phyloP scores from a whole-genome alignment of 2,329 filamentous ascomycete genomes.

The Fusarium tupiense region DNA sequence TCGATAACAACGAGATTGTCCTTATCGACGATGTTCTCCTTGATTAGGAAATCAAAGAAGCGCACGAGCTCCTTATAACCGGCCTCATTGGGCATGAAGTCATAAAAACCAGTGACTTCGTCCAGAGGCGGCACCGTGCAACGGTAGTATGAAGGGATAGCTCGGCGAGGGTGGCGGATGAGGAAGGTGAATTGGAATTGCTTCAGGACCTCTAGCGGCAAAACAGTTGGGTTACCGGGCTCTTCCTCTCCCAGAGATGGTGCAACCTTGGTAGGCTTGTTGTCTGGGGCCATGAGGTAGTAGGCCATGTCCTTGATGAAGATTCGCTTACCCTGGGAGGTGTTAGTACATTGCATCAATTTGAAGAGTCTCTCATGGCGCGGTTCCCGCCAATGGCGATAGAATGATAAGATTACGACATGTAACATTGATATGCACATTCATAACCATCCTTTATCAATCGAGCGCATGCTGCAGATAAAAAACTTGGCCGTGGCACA shows the following conservation, averaged over 20 bases:
- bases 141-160: constrained; percentile 93
- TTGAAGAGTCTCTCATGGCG: background rate
- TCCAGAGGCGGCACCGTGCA: constrained; percentile 91
- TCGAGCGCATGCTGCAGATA: background rate
- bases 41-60: constrained; percentile 85
- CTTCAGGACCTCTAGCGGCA: constrained; percentile 78
- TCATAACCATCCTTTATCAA: background rate
- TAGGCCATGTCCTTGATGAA: constrained; percentile 99
- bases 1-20: constrained; percentile 85
- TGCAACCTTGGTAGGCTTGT: constrained; percentile 74
- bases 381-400: background rate
- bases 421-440: background rate
- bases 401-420: constrained; percentile 1
- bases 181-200: constrained; percentile 95
- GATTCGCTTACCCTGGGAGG: constrained; percentile 79
- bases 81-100: constrained; percentile 88
- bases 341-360: constrained; percentile 38
- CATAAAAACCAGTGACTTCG: constrained; percentile 82
- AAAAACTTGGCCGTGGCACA: constrained; percentile 6
- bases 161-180: constrained; percentile 92
- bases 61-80: constrained; percentile 89
- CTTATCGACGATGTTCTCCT: constrained; percentile 75
- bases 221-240: constrained; percentile 82
- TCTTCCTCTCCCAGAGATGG: constrained; percentile 79
- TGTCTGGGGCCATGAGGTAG: constrained; percentile 83